Percentiles rank a stretch among this genome's conserved stretches.
These are phyloP conservation scores for Suhomyces xylopsoci DNA, from an alignment of 805 yeast species.

Conservation along the genomic window DNA sequence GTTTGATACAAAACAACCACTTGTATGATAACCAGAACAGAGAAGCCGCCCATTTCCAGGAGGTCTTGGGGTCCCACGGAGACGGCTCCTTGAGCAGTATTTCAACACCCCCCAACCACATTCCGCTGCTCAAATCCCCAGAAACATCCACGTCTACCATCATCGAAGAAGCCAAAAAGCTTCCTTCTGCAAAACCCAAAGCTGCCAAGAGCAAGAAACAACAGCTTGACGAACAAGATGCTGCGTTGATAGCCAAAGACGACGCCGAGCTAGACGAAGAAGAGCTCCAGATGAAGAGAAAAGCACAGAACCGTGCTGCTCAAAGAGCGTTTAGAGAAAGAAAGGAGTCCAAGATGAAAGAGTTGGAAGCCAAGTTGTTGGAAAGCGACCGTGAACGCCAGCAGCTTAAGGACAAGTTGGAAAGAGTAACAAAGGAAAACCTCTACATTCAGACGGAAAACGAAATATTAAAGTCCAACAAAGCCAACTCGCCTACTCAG, in stretches of 20 bases:
- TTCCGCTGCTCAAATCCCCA: conserved; percentile 1
- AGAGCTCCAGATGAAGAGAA: conserved; percentile 53
- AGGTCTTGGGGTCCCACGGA: neutral
- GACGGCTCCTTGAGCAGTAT: conserved; percentile 1
- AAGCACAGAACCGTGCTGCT: conserved; percentile 82
- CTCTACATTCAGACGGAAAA: conserved; percentile 60
- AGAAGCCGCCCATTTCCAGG: neutral
- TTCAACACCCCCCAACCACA: conserved; percentile 4
- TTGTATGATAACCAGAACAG: neutral
- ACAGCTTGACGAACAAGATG: conserved; percentile 35
- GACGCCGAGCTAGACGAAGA: conserved; percentile 37
- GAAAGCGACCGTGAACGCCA: conserved; percentile 56
- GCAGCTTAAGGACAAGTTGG: conserved; percentile 45
- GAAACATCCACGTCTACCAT: neutral
- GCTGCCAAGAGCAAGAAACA: conserved; percentile 21
- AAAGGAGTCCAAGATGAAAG: conserved; percentile 68
- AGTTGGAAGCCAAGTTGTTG: conserved; percentile 56
- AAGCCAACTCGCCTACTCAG: conserved; percentile 1
- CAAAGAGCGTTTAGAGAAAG: conserved; percentile 85
- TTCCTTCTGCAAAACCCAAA: neutral
- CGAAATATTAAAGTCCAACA: conserved; percentile 45
- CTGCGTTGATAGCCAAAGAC: conserved; percentile 33
- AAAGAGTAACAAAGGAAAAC: conserved; percentile 52
- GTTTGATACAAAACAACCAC: neutral
- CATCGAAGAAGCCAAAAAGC: neutral